phyloP scores from a whole-genome alignment of 768 basidiomycete species.

The Mycena epipterygia region DNA sequence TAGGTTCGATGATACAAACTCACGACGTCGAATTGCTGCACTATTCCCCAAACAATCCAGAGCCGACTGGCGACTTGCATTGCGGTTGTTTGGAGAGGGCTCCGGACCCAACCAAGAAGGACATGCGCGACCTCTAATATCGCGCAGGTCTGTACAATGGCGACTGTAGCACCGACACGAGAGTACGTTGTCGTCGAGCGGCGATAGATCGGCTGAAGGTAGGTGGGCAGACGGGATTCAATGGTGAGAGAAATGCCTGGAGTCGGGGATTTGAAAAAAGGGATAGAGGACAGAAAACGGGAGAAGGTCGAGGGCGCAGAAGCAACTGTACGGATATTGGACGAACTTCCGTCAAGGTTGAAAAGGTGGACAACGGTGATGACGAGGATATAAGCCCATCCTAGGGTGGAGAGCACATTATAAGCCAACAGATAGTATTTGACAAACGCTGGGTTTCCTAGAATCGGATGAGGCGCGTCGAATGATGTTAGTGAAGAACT shows the following conservation, averaged over 20 bases:
- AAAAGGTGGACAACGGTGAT: conserved; percentile 65
- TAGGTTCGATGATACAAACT: conserved; percentile 40
- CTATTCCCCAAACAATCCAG: conserved; percentile 89
- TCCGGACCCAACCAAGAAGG: conserved; percentile 82
- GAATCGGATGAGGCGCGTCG: neutral
- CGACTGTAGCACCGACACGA: conserved; percentile 71
- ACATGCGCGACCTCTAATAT: conserved; percentile 88
- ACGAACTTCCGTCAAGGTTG: conserved; percentile 57
- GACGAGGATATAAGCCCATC: conserved; percentile 82
- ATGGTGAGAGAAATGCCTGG: conserved; percentile 40
- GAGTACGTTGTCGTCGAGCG: conserved; percentile 71
- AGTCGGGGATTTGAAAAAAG: conserved; percentile 49
- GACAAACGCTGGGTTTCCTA: conserved; percentile 40
- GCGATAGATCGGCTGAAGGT: conserved; percentile 58
- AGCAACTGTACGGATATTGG: conserved; percentile 39
- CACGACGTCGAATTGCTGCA: conserved; percentile 73
- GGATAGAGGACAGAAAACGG: conserved; percentile 51
- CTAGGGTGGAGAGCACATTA: conserved; percentile 80
- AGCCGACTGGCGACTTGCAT: conserved; percentile 88
- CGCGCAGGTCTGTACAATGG: conserved; percentile 87
- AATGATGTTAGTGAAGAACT: neutral
- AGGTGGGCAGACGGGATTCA: conserved; percentile 54
- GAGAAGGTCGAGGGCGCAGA: conserved; percentile 55
- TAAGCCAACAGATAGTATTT: conserved; percentile 82
- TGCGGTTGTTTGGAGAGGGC: conserved; percentile 78